These are phyloP conservation scores for Kregervanrija fluxuum DNA, from an alignment of 805 yeast species.

Conservation along the genomic window DNA sequence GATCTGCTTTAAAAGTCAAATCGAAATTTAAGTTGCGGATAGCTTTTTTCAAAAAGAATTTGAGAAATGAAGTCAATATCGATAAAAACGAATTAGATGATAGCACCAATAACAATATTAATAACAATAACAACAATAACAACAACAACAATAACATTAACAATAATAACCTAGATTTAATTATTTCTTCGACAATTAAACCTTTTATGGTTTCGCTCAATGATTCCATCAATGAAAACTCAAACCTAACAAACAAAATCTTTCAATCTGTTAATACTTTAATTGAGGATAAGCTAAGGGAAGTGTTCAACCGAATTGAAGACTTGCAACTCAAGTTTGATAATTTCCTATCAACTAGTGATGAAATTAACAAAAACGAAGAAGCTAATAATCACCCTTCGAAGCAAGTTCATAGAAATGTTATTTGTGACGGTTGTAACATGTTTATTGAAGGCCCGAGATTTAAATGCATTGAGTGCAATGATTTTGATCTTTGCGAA, in stretches of 20 bases:
- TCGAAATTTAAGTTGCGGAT: not conserved
- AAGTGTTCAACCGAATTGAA: not conserved
- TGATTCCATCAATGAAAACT: not conserved
- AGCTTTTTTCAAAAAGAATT: conserved; percentile 4
- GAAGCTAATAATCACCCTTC: not conserved
- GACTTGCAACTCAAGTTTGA: conserved; percentile 2
- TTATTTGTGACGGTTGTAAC: conserved; percentile 29
- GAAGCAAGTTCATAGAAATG: conserved; percentile 12
- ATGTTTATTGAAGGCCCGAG: conserved; percentile 32
- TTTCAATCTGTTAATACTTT: not conserved
- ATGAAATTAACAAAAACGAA: conserved; percentile 1
- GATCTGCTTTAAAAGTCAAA: not conserved
- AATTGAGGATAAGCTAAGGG: conserved; percentile 1
- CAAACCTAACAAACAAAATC: not conserved
- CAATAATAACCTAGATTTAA: no score
- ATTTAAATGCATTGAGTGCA: conserved; percentile 45
- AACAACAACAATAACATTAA: no score
- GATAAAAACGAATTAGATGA: no score
- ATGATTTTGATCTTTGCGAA: conserved; percentile 47
- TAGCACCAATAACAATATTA: no score
- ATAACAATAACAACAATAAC: no score
- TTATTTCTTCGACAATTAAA: conserved; percentile 3
- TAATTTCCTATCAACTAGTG: not conserved
- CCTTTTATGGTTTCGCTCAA: conserved; percentile 1
- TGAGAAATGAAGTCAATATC: no score